A percentile compares a stretch with the other conserved stretches of the same genome.
Evolutionary conservation across 371 early-diverging fungal genomes (phyloP).

Genomic region (Mucor piriformis): DNA sequence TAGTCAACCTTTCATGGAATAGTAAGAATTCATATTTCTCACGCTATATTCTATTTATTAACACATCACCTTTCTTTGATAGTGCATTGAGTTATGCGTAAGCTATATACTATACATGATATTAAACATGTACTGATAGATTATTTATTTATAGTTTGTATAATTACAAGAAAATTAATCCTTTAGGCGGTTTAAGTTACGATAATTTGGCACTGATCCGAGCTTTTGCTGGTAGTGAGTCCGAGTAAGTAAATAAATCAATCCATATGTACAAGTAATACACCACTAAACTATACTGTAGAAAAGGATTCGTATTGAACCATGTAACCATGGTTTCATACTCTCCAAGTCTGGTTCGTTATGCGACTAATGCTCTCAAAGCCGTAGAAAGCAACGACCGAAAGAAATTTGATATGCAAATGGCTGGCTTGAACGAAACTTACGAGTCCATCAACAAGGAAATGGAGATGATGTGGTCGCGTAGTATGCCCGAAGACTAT

Average conservation of each 20-base stretch:
- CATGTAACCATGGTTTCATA: constrained; percentile 88
- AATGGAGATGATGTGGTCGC: constrained; percentile 84
- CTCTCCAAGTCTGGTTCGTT: constrained; percentile 68
- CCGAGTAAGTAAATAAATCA: constrained; percentile 62
- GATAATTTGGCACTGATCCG: constrained; percentile 81
- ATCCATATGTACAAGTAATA: constrained; percentile 43
- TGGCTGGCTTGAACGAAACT: constrained; percentile 61
- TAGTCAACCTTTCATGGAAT: constrained; percentile 89
- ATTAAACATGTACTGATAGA: neutral
- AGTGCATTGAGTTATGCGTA: constrained; percentile 50
- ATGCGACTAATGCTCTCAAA: constrained; percentile 61
- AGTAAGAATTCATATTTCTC: constrained; percentile 40
- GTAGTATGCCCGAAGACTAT: constrained; percentile 73
- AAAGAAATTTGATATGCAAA: constrained; percentile 56
- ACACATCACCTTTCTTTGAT: constrained; percentile 12
- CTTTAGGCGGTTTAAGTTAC: constrained; percentile 53
- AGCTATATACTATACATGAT: neutral
- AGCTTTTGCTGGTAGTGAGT: constrained; percentile 70
- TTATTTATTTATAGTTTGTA: constrained; percentile 58
- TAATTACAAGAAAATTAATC: constrained; percentile 78
- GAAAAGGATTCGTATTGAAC: constrained; percentile 77
- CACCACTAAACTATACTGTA: constrained; percentile 60
- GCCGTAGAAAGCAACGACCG: constrained; percentile 62
- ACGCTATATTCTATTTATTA: neutral
- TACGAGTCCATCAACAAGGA: constrained; percentile 70